Base-by-base conservation (phyloP, 2,329 filamentous ascomycete genomes). In the Aureobasidium sp. region DNA sequence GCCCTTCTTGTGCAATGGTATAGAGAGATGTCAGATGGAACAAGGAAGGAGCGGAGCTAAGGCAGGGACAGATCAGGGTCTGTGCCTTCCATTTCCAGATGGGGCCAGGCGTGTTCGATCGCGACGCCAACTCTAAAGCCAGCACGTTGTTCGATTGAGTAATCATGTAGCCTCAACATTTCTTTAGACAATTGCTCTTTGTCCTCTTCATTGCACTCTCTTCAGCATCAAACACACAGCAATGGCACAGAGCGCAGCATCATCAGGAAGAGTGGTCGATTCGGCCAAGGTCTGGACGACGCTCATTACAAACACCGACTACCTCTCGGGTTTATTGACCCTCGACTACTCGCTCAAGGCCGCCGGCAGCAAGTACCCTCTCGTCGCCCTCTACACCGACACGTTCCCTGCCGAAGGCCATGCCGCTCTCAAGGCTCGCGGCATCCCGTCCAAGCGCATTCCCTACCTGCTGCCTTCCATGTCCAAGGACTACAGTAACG, bases 371-470 rank as follows among this genome's bases (percentile, higher is more conserved):
- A 82, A 82, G 58, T 95, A 94, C 73, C 90, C 90, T 3, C 84
- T 96, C 62, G 78, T 96, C 45, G 91, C 86, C 3, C 83, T 96
- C 47, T 93, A 94, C 77, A 95, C 91, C 36, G 86, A 91, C 72
- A 79, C 84, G 37, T 88, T 95, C 71, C 88, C 89, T 0, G 66
- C 78, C 5, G 78, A 84, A 63, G 90, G 88, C 52, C 87, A 86
- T 67, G 79, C 78, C 37, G 89, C 88, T 37, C 84, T 96, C 58
- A 79, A 84, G 27, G 79, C 80, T 7, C 86, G 91, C 66, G 79
- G 81, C 57, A 92, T 96, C 66, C 79, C 85, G 32, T 83, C 83
- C 63, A 85, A 88, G 74, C 83, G 80, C 68, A 86, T 95, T 68
- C 83, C 86, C 53, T 89, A 89, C 73, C 81, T 96, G 42, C 78